phyloP scores from a whole-genome alignment of 2,329 filamentous ascomycete genomes.

The Pseudopyricularia javanii region DNA sequence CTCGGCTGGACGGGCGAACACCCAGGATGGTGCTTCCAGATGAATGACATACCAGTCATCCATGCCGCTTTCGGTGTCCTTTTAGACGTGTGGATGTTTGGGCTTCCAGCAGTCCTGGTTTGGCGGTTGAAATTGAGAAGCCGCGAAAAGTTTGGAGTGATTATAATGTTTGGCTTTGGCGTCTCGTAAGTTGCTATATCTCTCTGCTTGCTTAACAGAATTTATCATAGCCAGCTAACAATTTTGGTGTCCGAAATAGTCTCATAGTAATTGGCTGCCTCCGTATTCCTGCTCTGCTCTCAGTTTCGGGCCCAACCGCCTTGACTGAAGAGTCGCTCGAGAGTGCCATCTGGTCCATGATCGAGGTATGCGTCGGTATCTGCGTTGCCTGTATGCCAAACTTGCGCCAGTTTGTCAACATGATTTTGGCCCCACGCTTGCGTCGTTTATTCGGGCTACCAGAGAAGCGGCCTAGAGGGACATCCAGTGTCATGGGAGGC shows the following conservation, averaged over 20 bases:
- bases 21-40: background rate
- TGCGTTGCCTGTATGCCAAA: constrained; percentile 1
- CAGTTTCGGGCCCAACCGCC: background rate
- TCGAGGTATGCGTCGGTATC: background rate
- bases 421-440: background rate
- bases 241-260: background rate
- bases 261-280: background rate
- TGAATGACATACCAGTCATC: constrained; percentile 2
- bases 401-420: background rate
- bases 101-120: background rate
- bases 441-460: background rate
- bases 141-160: background rate
- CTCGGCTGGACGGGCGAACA: background rate
- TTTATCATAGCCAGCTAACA: background rate
- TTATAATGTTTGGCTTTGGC: constrained; percentile 2
- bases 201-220: background rate
- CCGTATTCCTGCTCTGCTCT: background rate
- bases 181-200: background rate
- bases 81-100: background rate
- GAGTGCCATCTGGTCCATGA: background rate
- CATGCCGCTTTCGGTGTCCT: background rate
- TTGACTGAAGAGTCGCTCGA: background rate
- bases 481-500: background rate
- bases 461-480: background rate
- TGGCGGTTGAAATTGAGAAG: background rate